These are phyloP conservation scores for Candida maris DNA, from an alignment of 805 yeast species.

Conservation along the genomic window DNA sequence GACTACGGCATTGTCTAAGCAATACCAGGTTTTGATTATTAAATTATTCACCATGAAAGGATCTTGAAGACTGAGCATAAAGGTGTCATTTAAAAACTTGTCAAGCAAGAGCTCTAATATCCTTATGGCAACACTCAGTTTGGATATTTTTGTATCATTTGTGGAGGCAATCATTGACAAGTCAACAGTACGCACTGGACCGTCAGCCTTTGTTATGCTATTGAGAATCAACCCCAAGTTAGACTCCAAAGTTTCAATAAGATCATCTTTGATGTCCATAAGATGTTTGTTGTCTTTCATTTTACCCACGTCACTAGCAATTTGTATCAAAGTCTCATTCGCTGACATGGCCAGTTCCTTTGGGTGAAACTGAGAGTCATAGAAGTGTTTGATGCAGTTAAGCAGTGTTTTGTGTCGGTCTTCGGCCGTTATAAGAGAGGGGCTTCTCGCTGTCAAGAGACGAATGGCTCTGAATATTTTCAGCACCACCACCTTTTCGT, in stretches of 20 bases:
- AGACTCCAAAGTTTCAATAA: conserved; percentile 20
- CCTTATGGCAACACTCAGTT: conserved; percentile 25
- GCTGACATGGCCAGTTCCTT: conserved; percentile 22
- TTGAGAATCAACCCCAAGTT: conserved; percentile 22
- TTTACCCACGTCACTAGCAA: conserved; percentile 21
- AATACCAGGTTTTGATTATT: conserved; percentile 30
- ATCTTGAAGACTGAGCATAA: conserved; percentile 20
- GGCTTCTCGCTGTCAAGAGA: conserved; percentile 20
- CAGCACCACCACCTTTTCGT: conserved; percentile 8
- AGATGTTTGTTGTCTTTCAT: conserved; percentile 23
- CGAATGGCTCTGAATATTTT: conserved; percentile 30
- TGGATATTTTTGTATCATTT: conserved; percentile 22
- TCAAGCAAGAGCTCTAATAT: conserved; percentile 26
- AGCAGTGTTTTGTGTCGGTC: conserved; percentile 19
- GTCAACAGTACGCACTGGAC: conserved; percentile 12
- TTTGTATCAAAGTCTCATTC: conserved; percentile 20
- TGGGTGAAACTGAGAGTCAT: conserved; percentile 23
- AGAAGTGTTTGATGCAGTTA: conserved; percentile 22
- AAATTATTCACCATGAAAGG: conserved; percentile 23
- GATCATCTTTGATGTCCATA: conserved; percentile 17
- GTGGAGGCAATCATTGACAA: conserved; percentile 13
- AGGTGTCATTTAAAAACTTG: conserved; percentile 15
- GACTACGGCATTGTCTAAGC: conserved; percentile 28
- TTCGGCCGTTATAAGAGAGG: conserved; percentile 24
- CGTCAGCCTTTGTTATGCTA: conserved; percentile 24